Percentiles rank a stretch among this genome's conserved stretches.
Evolutionary conservation across 768 basidiomycete genomes (phyloP).

Genomic region (Sistotremastrum niveocremeum): DNA sequence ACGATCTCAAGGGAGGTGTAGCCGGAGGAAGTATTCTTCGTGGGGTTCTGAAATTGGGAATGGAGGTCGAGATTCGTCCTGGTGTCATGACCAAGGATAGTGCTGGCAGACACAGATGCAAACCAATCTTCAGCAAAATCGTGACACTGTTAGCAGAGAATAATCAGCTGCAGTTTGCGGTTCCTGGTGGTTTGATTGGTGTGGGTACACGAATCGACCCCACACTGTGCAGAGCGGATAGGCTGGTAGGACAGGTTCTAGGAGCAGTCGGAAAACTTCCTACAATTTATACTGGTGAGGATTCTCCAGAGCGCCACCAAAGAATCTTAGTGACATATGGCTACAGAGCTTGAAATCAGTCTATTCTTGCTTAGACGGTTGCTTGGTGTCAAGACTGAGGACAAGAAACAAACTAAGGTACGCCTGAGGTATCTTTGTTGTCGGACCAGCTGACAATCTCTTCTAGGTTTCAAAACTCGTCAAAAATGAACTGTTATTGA

Average conservation of each 20-base stretch:
- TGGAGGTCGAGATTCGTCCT: constrained; percentile 93
- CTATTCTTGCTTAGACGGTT: constrained; percentile 90
- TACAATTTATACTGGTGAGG: constrained; percentile 74
- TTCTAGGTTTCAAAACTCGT: constrained; percentile 61
- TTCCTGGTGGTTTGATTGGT: constrained; percentile 96
- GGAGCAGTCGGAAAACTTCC: constrained; percentile 92
- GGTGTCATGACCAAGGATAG: constrained; percentile 94
- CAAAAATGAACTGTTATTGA: constrained; percentile 84
- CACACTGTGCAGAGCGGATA: constrained; percentile 91
- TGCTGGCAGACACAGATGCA: constrained; percentile 79
- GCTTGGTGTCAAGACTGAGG: constrained; percentile 96
- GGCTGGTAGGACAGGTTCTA: constrained; percentile 91
- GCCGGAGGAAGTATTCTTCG: constrained; percentile 94
- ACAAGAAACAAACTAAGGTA: constrained; percentile 92
- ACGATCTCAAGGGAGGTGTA: constrained; percentile 95
- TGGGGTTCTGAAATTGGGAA: constrained; percentile 79
- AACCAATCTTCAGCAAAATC: constrained; percentile 86
- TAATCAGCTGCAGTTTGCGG: constrained; percentile 87
- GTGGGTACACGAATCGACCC: constrained; percentile 96
- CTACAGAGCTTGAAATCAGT: constrained; percentile 75
- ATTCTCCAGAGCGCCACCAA: too few relatives aligned
- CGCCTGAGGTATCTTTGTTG: not conserved
- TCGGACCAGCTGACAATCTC: not conserved
- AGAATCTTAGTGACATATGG: not conserved
- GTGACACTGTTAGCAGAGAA: constrained; percentile 90